Conservation (phyloP, 345 rosid species). For the Sisymbrium irio region DNA sequence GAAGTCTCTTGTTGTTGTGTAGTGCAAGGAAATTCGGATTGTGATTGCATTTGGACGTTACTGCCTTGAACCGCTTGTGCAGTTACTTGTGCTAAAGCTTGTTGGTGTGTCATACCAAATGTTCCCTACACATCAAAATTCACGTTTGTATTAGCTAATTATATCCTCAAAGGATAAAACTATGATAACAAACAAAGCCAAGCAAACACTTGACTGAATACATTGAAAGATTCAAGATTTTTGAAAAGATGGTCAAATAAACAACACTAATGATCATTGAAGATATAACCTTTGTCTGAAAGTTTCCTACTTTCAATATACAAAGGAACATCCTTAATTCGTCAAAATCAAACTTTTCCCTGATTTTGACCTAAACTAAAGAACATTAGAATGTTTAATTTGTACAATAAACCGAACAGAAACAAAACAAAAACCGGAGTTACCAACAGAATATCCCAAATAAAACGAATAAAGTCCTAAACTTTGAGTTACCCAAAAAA, state of each 20-base stretch:
- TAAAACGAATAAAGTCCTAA: not conserved
- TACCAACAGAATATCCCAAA: not conserved
- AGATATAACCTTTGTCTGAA: conserved; percentile 4
- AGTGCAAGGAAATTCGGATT: conserved; percentile 37
- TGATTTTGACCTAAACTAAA: conserved; percentile 16
- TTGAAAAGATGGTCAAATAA: not conserved
- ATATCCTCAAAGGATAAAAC: not conserved
- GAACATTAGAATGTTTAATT: not conserved
- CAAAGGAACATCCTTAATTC: not conserved
- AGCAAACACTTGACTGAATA: not conserved
- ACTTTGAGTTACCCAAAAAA: conserved; percentile 20
- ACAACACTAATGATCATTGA: not conserved
- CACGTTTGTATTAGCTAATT: not conserved
- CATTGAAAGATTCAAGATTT: not conserved
- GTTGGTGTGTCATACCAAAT: conserved; percentile 81
- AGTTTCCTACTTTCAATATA: not conserved
- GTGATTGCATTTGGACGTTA: conserved; percentile 36
- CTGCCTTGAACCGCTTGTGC: conserved; percentile 70
- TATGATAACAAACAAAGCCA: not conserved
- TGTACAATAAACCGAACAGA: not conserved
- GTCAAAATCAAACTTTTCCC: not conserved
- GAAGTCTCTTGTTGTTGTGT: conserved; percentile 36
- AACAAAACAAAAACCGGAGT: not conserved
- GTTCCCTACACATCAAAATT: conserved; percentile 45
- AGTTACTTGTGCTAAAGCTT: conserved; percentile 77